Conservation (phyloP, 495 filamentous ascomycete genomes). For the Penicillium longicatenatum region DNA sequence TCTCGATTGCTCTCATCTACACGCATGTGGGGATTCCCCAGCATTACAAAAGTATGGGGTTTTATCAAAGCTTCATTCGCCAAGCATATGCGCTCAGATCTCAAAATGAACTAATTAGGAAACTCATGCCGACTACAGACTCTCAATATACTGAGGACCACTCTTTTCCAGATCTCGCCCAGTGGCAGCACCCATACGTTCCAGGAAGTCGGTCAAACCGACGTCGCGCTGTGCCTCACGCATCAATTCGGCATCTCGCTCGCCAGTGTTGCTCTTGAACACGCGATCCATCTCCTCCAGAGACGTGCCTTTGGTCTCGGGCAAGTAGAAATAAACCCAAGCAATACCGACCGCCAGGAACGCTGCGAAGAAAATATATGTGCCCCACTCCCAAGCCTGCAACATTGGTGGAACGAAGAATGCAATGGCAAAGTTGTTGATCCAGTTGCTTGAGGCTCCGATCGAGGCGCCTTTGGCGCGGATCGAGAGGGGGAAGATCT, state of each 20-base stretch:
- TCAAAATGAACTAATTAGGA: background rate
- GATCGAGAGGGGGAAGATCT: slow-evolving; percentile 50
- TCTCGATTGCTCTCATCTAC: too few species aligned
- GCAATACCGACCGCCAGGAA: slow-evolving; percentile 37
- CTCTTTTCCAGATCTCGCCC: slow-evolving; percentile 24
- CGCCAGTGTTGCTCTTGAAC: slow-evolving; percentile 42
- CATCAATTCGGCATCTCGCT: slow-evolving; percentile 35
- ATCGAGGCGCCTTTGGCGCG: slow-evolving; percentile 47
- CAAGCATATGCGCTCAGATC: background rate
- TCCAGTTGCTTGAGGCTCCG: slow-evolving; percentile 48
- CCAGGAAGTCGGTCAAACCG: slow-evolving; percentile 27
- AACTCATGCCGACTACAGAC: slow-evolving; percentile 11
- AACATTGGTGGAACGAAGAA: slow-evolving; percentile 52
- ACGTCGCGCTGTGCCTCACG: slow-evolving; percentile 33
- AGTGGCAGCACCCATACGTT: slow-evolving; percentile 19
- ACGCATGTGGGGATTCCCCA: too few species aligned
- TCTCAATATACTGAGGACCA: slow-evolving; percentile 25
- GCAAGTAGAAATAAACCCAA: slow-evolving; percentile 51
- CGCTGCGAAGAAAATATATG: slow-evolving; percentile 47
- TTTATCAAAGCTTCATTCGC: background rate
- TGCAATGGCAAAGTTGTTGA: slow-evolving; percentile 52
- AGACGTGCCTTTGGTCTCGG: slow-evolving; percentile 63
- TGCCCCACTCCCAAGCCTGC: slow-evolving; percentile 46
- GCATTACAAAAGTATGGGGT: background rate
- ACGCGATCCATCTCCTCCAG: slow-evolving; percentile 66